A percentile compares a stretch with the other conserved stretches of the same genome.
These are phyloP conservation scores for Starmerella stigmatis DNA, from an alignment of 805 yeast species.

Conservation along the genomic window DNA sequence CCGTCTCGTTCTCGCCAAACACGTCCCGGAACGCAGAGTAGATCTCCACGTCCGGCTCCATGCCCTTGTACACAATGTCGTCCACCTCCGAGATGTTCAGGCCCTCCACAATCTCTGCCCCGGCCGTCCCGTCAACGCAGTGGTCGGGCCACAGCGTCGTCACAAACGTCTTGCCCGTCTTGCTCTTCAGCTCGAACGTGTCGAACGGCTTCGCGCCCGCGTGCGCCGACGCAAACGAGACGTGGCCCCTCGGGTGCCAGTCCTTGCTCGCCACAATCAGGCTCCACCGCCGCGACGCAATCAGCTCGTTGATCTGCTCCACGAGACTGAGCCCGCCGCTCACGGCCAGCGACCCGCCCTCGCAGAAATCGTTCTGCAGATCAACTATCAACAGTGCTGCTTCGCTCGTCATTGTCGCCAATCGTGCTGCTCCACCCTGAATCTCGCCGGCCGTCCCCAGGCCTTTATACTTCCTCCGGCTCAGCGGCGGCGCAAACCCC, in stretches of 20 bases:
- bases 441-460: too few relatives aligned
- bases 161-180: conserved; percentile 33
- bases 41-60: conserved; percentile 61
- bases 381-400: conserved; percentile 65
- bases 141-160: conserved; percentile 77
- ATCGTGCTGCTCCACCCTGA: too few relatives aligned
- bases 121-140: conserved; percentile 63
- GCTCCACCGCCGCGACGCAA: conserved; percentile 43
- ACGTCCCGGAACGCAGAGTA: conserved; percentile 79
- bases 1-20: conserved; percentile 65
- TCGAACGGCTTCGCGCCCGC: conserved; percentile 40
- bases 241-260: conserved; percentile 76
- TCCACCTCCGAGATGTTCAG: conserved; percentile 33
- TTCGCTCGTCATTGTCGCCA: background rate
- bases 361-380: conserved; percentile 72
- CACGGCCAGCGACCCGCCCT: conserved; percentile 64
- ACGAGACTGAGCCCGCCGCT: conserved; percentile 50
- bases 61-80: conserved; percentile 60
- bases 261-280: conserved; percentile 67
- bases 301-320: conserved; percentile 40
- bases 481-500: too few relatives aligned
- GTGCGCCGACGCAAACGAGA: conserved; percentile 72
- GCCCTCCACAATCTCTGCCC: conserved; percentile 51
- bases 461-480: background rate
- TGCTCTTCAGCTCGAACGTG: conserved; percentile 25